These are phyloP conservation scores for Dipodascus geniculatus DNA, from an alignment of 805 yeast species.

Conservation along the genomic window DNA sequence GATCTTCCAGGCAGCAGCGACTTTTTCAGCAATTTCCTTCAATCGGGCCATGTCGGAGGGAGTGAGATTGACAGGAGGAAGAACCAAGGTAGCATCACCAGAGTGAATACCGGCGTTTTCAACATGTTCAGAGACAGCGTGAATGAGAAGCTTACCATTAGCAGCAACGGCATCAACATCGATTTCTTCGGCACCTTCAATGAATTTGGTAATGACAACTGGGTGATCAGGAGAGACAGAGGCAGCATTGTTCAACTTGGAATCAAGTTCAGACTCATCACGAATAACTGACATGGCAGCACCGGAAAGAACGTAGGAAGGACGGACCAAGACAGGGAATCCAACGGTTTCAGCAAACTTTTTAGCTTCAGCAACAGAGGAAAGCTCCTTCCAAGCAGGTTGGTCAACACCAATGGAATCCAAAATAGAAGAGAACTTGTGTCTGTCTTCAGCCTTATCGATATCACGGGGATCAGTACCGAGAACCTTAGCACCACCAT, in stretches of 20 bases:
- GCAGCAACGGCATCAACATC: constrained; percentile 95
- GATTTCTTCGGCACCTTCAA: constrained; percentile 91
- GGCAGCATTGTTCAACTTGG: constrained; percentile 77
- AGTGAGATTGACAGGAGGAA: constrained; percentile 80
- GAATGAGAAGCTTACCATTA: constrained; percentile 79
- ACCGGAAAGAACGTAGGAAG: constrained; percentile 93
- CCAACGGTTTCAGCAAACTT: constrained; percentile 75
- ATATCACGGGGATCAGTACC: constrained; percentile 94
- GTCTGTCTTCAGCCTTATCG: constrained; percentile 97
- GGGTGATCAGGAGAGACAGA: constrained; percentile 94
- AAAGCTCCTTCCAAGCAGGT: constrained; percentile 95
- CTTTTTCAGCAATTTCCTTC: constrained; percentile 83
- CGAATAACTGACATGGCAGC: constrained; percentile 96
- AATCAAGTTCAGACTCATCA: constrained; percentile 64
- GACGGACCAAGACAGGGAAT: constrained; percentile 94
- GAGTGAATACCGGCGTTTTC: constrained; percentile 99
- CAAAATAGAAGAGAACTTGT: constrained; percentile 87
- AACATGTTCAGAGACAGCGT: constrained; percentile 94
- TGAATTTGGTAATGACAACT: constrained; percentile 92
- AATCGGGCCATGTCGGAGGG: constrained; percentile 57
- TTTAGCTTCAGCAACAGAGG: constrained; percentile 77
- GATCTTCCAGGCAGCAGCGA: constrained; percentile 87
- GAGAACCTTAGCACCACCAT: constrained; percentile 73
- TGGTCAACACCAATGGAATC: constrained; percentile 91
- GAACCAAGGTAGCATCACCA: constrained; percentile 92